These are phyloP conservation scores for Orobanche coerulescens DNA, from an alignment of 257 asterid genomes.

Conservation along the genomic window DNA sequence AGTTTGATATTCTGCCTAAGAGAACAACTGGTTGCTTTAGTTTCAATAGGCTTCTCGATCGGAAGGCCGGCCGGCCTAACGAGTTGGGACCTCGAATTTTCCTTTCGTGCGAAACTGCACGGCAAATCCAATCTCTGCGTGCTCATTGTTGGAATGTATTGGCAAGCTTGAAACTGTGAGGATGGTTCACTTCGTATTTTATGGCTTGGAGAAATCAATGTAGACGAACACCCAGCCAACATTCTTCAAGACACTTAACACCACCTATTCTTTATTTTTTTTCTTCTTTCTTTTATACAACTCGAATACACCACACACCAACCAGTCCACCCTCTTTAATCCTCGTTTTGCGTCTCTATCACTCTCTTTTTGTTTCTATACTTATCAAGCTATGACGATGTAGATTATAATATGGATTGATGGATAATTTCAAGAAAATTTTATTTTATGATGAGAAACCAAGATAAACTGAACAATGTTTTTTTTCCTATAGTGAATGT, in stretches of 20 bases:
- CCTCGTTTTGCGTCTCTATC: constrained; percentile 17
- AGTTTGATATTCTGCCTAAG: constrained; percentile 57
- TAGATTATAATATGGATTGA: too few relatives aligned
- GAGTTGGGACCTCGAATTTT: constrained; percentile 45
- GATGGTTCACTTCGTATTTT: constrained; percentile 84
- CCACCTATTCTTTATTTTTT: constrained; percentile 28
- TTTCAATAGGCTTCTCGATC: constrained; percentile 55
- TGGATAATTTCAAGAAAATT: constrained; percentile 21
- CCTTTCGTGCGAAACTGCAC: constrained; percentile 58
- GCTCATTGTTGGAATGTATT: constrained; percentile 78
- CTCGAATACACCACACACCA: constrained; percentile 28
- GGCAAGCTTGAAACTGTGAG: constrained; percentile 76
- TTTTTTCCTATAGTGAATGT: constrained; percentile 42
- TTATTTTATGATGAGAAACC: constrained; percentile 36
- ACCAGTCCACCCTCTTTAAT: constrained; percentile 22
- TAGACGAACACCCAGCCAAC: constrained; percentile 97
- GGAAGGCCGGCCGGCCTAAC: constrained; percentile 73
- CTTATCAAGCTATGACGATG: constrained; percentile 25
- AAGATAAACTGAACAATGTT: constrained; percentile 55
- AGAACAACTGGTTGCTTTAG: constrained; percentile 43
- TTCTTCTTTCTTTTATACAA: constrained; percentile 21
- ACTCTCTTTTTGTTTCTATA: constrained; percentile 23
- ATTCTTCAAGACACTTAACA: constrained; percentile 52
- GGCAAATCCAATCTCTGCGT: constrained; percentile 93
- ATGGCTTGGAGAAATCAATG: constrained; percentile 89